A percentile compares a stretch with the other conserved stretches of the same genome.
These are phyloP conservation scores for Atkinsonella texensis DNA, from an alignment of 2,329 filamentous ascomycete genomes.

Conservation along the genomic window DNA sequence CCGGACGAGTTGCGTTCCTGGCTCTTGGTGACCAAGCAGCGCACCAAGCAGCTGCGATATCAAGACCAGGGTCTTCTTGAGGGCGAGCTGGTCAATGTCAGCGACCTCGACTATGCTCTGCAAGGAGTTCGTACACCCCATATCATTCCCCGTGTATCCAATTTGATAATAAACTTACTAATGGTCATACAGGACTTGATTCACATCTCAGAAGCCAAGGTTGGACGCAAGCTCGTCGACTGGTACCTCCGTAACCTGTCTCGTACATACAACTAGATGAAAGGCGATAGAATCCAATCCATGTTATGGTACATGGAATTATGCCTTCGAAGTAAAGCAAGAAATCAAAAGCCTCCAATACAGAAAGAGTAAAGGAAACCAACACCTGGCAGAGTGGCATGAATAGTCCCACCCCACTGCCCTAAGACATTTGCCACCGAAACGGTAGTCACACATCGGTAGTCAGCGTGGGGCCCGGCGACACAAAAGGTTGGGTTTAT, in stretches of 20 bases:
- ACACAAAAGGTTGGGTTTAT: not conserved
- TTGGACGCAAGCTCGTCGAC: slow-evolving; percentile 91
- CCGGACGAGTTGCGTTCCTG: slow-evolving; percentile 91
- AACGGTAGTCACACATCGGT: not conserved
- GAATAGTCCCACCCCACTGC: not conserved
- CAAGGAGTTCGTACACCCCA: slow-evolving; percentile 58
- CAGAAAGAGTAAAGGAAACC: not conserved
- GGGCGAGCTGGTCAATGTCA: slow-evolving; percentile 84
- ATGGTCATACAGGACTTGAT: slow-evolving; percentile 62
- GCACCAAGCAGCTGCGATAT: slow-evolving; percentile 93
- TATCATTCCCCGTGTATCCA: slow-evolving; percentile 2
- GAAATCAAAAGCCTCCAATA: not conserved
- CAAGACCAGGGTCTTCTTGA: slow-evolving; percentile 77
- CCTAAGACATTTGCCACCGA: not conserved
- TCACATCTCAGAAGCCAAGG: slow-evolving; percentile 97
- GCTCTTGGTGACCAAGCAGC: slow-evolving; percentile 96
- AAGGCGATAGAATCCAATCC: not conserved
- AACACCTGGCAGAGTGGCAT: not conserved
- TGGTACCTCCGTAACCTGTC: slow-evolving; percentile 98
- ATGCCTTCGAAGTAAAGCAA: not conserved
- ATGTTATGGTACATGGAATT: not conserved
- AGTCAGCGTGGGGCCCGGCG: slow-evolving; percentile 19
- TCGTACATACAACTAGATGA: slow-evolving; percentile 62
- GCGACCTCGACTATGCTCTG: slow-evolving; percentile 93
- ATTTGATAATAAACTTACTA: too few relatives aligned